A percentile compares a stretch with the other conserved stretches of the same genome.
Conservation (phyloP, 345 rosid genomes). For the Euclidium syriacum region DNA sequence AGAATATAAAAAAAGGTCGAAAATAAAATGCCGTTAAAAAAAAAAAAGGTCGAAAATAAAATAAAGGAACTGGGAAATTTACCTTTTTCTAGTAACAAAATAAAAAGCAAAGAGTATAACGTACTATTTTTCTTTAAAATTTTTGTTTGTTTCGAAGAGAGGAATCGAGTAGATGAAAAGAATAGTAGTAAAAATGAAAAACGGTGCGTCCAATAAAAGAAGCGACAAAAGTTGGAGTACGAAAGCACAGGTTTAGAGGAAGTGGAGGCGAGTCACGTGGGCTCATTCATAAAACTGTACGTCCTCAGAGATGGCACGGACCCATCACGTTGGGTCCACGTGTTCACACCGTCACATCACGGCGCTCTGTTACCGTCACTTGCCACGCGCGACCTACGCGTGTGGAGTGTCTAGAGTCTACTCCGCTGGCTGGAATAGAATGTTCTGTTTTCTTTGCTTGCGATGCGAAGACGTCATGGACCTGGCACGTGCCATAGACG, state of each 20-base stretch:
- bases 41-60: too few relatives aligned
- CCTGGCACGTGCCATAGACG: conserved; percentile 21
- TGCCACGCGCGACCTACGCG: not conserved
- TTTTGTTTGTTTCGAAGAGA: conserved; percentile 14
- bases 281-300: conserved; percentile 22
- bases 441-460: conserved; percentile 20
- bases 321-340: conserved; percentile 31
- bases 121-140: not conserved
- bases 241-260: conserved; percentile 31
- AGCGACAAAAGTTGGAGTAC: conserved; percentile 28
- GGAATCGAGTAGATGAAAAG: conserved; percentile 4
- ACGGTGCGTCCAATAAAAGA: conserved; percentile 11
- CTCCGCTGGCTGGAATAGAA: conserved; percentile 19
- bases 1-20: too few relatives aligned
- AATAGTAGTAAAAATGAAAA: not conserved
- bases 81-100: not conserved
- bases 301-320: conserved; percentile 25
- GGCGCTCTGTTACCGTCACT: not conserved
- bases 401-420: conserved; percentile 8
- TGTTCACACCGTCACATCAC: conserved; percentile 21
- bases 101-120: not conserved
- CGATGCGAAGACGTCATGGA: conserved; percentile 17
- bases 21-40: too few relatives aligned
- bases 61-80: not conserved
- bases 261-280: conserved; percentile 34